Base-by-base conservation (phyloP, 2,329 filamentous ascomycete genomes). In the Phyllosticta paracitricarpa region DNA sequence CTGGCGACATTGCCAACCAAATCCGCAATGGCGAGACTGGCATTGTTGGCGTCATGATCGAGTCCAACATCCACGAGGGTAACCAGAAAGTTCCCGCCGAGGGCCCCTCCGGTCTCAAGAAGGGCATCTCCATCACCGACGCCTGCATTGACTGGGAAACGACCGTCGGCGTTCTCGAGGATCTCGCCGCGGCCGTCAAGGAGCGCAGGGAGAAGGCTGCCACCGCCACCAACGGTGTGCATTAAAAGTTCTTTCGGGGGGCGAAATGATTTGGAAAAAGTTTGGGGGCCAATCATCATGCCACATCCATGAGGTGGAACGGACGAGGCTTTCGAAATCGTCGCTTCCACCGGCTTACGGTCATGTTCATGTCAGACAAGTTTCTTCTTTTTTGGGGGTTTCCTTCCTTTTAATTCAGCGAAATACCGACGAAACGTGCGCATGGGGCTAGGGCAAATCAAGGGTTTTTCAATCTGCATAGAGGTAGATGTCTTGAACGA, bases 21-120 rank as follows among this genome's bases (percentile, higher is more conserved):
- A 82, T 99, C 65, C 86, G 88, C 58, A 86, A 88, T 66, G 93
- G 93, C 63, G 90, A 99, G 79, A 87, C 84, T 63, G 87, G 85
- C 66, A 96, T 99, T 69, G 84, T 97, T 66, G 94, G 92, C 73
- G 91, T 97, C 72, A 99, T 99, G 93, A 96, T 99, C 69, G 93
- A 99, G 81, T 96, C 91, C 71, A 93, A 97, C 78, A 93, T 97
- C 81, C 86, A 93, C 75, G 94, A 96, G 78, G 86, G 84, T 69
- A 76, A 75, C 70, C 78, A 81, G 66, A 96, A 96, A 80, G 89
- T 96, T 0, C 91, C 91, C 0, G 75, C 86, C 0, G 90, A 95
- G 75, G 93, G 92, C 8, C 88, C 89, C 7, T 74, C 84, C 0
- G 89, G 77, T 7, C 81, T 97, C 58, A 89, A 91, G 81, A 91